These are phyloP conservation scores for Blastobotrys arbuscula DNA, from an alignment of 1,139 yeast genomes.

Conservation along the genomic window DNA sequence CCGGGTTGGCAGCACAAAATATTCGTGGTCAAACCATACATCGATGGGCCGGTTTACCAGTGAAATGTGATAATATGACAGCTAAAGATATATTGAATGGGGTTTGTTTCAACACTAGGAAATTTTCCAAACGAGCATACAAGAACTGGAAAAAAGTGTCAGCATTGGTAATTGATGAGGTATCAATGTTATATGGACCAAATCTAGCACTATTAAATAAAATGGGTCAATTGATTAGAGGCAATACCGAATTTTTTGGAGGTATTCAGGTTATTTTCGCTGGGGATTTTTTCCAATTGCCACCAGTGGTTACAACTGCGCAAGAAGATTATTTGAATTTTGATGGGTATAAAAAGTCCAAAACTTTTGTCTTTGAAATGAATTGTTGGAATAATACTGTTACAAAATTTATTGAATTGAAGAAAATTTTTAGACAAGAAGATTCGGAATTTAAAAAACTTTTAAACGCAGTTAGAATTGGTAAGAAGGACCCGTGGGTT, in stretches of 20 bases:
- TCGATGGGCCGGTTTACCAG: conserved; percentile 58
- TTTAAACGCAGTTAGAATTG: conserved; percentile 68
- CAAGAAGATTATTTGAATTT: conserved; percentile 2
- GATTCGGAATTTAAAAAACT: conserved; percentile 72
- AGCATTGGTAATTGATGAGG: conserved; percentile 71
- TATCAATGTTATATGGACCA: conserved; percentile 73
- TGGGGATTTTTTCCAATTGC: conserved; percentile 83
- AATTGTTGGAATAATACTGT: conserved; percentile 63
- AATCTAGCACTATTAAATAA: conserved; percentile 59
- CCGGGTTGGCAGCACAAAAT: conserved; percentile 73
- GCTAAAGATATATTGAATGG: background rate
- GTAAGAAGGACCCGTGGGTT: conserved; percentile 47
- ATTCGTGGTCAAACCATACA: conserved; percentile 82
- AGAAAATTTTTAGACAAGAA: conserved; percentile 84
- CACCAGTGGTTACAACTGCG: conserved; percentile 60
- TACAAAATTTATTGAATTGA: conserved; percentile 45
- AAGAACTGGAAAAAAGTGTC: conserved; percentile 62
- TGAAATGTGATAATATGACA: conserved; percentile 38
- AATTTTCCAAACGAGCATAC: conserved; percentile 35
- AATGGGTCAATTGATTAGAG: conserved; percentile 47
- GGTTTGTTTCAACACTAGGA: conserved; percentile 28
- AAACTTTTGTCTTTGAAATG: conserved; percentile 70
- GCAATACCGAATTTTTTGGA: conserved; percentile 47
- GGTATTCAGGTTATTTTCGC: conserved; percentile 74
- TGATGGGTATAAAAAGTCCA: conserved; percentile 24